Evolutionary conservation across 768 basidiomycete genomes (phyloP), one percentile per base, ranked within the genome.

Genomic region (Pleurotus ostreatus): DNA sequence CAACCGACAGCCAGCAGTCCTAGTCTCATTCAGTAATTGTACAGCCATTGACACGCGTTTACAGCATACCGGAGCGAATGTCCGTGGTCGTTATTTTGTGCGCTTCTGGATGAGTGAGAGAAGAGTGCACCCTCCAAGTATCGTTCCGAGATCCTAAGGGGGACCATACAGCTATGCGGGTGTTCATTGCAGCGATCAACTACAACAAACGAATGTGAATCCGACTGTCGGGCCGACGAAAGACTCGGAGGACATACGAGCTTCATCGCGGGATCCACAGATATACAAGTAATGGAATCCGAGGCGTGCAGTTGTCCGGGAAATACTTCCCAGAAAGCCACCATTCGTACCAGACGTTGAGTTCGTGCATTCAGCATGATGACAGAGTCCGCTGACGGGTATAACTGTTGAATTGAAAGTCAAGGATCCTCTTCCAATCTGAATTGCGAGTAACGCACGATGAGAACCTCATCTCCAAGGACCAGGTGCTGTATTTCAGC

Each of bases 271-370:
- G 83, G 77, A 67, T 94, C 92, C 16, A 92, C 82, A 2, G 85
- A 76, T 25, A 92, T 71, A 62, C 80, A 84, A 23, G 80, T 78
- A 15, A 92, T 79, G 37, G 43, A 12, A 65, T 67, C 52, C 78
- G 74, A 23, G 9, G 70, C 62, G 55, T 78, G 72, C 7, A 69
- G 69, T 11, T 74, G 63, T n/a, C 80, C 78, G 4, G 91, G 89
- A 65, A 91, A 93, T 5, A 85, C 88, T 66, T 93, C 89, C 75
- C 82, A 86, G 63, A 93, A 89, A 30, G 86, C 82, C 20, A 94
- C 81, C 46, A 88, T 81, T 57, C 86, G 85, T 56, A 85, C 68
- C 46, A 93, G 76, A 15, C 74, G 68, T 34, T 92, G 81, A 13
- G 74, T 78, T 55, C 73, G 78, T n/a, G 90, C 87, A 75, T 92